Percentiles rank a stretch among this genome's conserved stretches.
These are phyloP conservation scores for Lichtheimia corymbifera DNA, from an alignment of 371 early-diverging fungal species.

Conservation along the genomic window DNA sequence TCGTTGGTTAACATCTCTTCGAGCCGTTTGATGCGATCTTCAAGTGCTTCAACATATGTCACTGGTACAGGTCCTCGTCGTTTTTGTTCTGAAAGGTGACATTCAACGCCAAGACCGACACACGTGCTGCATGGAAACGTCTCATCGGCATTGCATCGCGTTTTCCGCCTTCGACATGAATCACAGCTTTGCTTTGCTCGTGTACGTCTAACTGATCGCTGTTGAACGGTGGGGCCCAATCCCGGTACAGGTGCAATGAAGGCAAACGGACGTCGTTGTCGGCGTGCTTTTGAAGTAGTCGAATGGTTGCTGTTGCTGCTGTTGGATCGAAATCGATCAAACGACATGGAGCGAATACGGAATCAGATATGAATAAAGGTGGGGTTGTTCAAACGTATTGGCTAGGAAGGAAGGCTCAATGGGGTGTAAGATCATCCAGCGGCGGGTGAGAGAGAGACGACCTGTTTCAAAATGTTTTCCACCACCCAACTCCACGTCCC, in stretches of 20 bases:
- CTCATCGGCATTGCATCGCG: slow-evolving; percentile 24
- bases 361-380: no score
- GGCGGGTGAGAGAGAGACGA: no score
- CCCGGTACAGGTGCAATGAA: not conserved
- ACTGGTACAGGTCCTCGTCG: slow-evolving; percentile 32
- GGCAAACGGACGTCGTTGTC: not conserved
- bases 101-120: slow-evolving; percentile 19
- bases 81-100: slow-evolving; percentile 36
- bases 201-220: slow-evolving; percentile 14
- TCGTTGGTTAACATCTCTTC: slow-evolving; percentile 22
- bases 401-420: no score
- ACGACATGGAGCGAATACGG: no score
- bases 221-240: not conserved
- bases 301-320: no score
- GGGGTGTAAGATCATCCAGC: no score
- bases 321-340: no score
- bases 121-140: slow-evolving; percentile 39
- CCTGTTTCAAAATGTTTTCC: no score
- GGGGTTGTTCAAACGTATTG: no score
- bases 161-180: slow-evolving; percentile 19
- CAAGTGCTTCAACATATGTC: slow-evolving; percentile 32
- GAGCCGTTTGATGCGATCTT: slow-evolving; percentile 29
- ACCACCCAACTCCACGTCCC: no score
- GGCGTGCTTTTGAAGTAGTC: not conserved
- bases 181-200: slow-evolving; percentile 25